Evolutionary conservation across 805 yeast species (phyloP).

Genomic region (Pichia deserticola): DNA sequence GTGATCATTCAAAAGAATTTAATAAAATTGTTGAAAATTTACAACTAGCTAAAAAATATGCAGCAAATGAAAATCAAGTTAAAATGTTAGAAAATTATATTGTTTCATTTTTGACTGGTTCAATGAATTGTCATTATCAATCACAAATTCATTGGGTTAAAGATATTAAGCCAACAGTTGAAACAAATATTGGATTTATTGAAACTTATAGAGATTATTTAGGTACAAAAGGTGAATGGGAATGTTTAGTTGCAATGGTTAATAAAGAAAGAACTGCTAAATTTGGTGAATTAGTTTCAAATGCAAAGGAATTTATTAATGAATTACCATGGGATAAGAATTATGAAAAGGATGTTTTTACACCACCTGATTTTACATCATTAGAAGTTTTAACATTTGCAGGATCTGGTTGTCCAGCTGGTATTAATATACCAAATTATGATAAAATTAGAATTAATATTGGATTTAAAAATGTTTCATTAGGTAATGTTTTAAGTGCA

Average conservation of each 20-base stretch:
- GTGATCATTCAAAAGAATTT: conserved; percentile 71
- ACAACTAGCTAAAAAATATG: conserved; percentile 48
- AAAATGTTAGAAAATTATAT: conserved; percentile 61
- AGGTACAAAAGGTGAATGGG: conserved; percentile 92
- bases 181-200: conserved; percentile 82
- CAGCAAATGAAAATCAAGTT: conserved; percentile 66
- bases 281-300: conserved; percentile 59
- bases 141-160: conserved; percentile 86
- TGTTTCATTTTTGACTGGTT: conserved; percentile 69
- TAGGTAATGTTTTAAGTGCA: conserved; percentile 79
- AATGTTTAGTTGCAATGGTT: conserved; percentile 84
- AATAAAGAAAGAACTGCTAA: conserved; percentile 81
- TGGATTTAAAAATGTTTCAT: conserved; percentile 85
- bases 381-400: conserved; percentile 85
- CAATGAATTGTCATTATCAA: conserved; percentile 76
- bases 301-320: conserved; percentile 57
- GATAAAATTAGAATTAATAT: conserved; percentile 77
- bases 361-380: conserved; percentile 90
- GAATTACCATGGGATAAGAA: conserved; percentile 71
- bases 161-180: conserved; percentile 71
- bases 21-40: conserved; percentile 48
- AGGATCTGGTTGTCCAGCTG: conserved; percentile 88
- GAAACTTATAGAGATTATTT: conserved; percentile 92
- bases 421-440: conserved; percentile 88
- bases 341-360: conserved; percentile 77